A percentile compares a stretch with the other conserved stretches of the same genome.
Conservation (phyloP, 1,139 yeast species). For the Lodderomyces orthopsilosis region DNA sequence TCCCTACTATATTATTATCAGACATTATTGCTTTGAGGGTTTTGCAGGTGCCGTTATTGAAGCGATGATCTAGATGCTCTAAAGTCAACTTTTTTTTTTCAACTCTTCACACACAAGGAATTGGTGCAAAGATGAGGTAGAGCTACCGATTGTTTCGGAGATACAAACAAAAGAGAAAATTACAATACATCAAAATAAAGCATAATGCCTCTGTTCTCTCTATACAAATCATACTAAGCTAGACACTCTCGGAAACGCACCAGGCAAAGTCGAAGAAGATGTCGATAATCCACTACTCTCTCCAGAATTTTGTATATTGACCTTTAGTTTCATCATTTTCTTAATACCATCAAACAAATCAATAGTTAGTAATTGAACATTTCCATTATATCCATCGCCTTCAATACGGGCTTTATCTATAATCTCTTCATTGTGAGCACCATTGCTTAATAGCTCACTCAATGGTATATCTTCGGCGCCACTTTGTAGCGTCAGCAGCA, state of each 20-base stretch:
- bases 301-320: background rate
- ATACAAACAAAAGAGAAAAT: background rate
- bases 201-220: too few relatives aligned
- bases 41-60: background rate
- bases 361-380: slow-evolving; percentile 30
- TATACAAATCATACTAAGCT: slow-evolving; percentile 15
- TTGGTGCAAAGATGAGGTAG: too few relatives aligned
- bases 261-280: slow-evolving; percentile 8
- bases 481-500: background rate
- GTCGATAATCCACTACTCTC: background rate
- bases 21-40: slow-evolving; percentile 21
- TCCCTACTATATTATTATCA: slow-evolving; percentile 66
- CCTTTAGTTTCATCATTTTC: slow-evolving; percentile 17
- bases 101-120: background rate
- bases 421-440: background rate
- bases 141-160: background rate
- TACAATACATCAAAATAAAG: too few relatives aligned
- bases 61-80: background rate
- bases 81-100: background rate
- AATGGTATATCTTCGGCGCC: background rate
- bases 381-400: slow-evolving; percentile 43
- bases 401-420: slow-evolving; percentile 15
- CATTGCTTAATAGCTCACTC: background rate
- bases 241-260: slow-evolving; percentile 10
- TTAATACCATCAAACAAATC: slow-evolving; percentile 23